Base-by-base conservation (phyloP, 2,329 filamentous ascomycete species). In the Cladophialophora bantiana region DNA sequence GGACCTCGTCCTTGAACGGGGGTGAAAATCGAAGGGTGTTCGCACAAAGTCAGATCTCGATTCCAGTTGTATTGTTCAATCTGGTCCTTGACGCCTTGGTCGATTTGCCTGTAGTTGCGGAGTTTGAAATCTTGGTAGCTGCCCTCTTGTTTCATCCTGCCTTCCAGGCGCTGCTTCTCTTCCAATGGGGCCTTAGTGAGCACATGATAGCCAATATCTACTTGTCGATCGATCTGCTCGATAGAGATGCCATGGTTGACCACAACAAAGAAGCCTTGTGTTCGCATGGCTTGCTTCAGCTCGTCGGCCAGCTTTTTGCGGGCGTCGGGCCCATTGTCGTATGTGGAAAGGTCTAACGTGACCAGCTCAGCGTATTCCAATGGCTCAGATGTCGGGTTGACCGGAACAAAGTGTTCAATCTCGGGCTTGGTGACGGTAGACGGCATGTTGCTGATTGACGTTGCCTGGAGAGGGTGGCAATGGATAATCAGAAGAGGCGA, bases 171-270 rank as follows among this genome's bases (percentile, higher is more conserved):
- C 69, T 85, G 85, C 58, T 84, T 80, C 71, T 88, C 89, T 72
- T 89, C 86, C 12, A 85, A 83, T 0, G 82, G 78, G 0, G 86
- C 80, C 0, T 89, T 77, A 4, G 83, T 75, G 72, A 88, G 89
- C 68, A 89, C 83, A 45, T 84, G 79, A 64, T 86, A 85, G 1
- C 83, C 86, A 2, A 89, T 81, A 7, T 86, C 85, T 68, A 88
- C 89, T 69, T 89, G 87, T 3, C 80, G 78, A 70, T 89, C 83
- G 1, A 89, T 81, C 73, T 87, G 79, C 55, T 88, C 85, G 73
- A 88, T 85, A 0, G 77, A 78, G n/a, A 89, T 80, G 36, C 86
- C 86, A 67, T 85, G 88, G 76, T 89, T 88, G 66, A 83, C 84
- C 20, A 89, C 83, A 67, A 89, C 89, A 77, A 89, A 89, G 78